Evolutionary conservation across 2,329 filamentous ascomycete genomes (phyloP).

Genomic region (Pseudogymnoascus sp.): DNA sequence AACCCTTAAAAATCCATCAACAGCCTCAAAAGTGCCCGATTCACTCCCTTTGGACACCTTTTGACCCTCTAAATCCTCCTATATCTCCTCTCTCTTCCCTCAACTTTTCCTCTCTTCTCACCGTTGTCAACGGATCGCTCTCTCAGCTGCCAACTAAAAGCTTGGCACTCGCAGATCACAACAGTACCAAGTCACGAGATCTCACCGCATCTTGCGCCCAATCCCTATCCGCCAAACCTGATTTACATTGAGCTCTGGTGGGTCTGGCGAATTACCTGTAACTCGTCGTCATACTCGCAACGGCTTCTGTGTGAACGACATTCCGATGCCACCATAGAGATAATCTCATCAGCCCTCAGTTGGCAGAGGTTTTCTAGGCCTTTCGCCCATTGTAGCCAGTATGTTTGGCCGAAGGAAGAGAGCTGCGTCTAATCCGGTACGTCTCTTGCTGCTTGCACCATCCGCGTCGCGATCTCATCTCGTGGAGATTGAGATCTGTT

Average conservation of each 20-base stretch:
- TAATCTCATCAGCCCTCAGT: conserved; percentile 26
- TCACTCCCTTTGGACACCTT: not conserved
- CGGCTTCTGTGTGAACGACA: conserved; percentile 3
- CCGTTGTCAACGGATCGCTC: not conserved
- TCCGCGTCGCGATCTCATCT: conserved; percentile 17
- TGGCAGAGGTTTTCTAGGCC: conserved; percentile 25
- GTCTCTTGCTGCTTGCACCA: conserved; percentile 18
- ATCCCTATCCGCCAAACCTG: conserved; percentile 4
- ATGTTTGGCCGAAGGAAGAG: conserved; percentile 32
- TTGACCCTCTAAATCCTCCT: not conserved
- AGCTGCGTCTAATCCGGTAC: conserved; percentile 35
- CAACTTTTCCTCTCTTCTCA: not conserved
- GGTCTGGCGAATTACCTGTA: conserved; percentile 5
- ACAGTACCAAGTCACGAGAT: conserved; percentile 6
- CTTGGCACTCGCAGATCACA: conserved; percentile 3
- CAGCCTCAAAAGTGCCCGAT: conserved; percentile 7
- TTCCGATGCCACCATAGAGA: conserved; percentile 4
- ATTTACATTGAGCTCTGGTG: conserved; percentile 7
- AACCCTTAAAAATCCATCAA: conserved; percentile 2
- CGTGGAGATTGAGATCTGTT: conserved; percentile 22
- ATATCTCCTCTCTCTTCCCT: not conserved
- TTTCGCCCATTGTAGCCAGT: conserved; percentile 15
- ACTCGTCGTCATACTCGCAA: conserved; percentile 3
- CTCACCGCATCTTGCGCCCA: not conserved
- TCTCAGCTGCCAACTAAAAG: not conserved